Conservation (phyloP, 148 eudicot genomes). For the Mesembryanthemum crystallinum region DNA sequence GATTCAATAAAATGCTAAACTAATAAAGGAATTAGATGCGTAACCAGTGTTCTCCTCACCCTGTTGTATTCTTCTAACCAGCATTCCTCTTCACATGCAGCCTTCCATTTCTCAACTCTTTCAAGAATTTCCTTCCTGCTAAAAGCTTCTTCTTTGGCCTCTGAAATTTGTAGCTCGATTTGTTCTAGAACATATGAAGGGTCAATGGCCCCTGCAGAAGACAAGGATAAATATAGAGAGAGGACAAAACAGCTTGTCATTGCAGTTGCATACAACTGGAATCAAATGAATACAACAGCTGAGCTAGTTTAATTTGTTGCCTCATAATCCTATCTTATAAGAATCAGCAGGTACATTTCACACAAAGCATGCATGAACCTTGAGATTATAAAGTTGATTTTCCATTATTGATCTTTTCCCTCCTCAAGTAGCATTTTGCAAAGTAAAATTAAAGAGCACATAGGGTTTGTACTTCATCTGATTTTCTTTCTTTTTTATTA, state of each 20-base stretch:
- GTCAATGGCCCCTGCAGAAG: constrained; percentile 51
- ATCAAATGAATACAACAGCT: not conserved
- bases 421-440: not conserved
- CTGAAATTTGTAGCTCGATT: constrained; percentile 63
- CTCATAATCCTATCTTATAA: not conserved
- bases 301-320: not conserved
- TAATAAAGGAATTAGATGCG: not conserved
- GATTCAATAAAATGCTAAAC: not conserved
- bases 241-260: not conserved
- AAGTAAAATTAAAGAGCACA: not conserved
- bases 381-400: too few species aligned
- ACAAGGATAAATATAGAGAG: not conserved
- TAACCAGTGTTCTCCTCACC: constrained; percentile 34
- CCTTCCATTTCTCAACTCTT: constrained; percentile 75
- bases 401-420: too few species aligned
- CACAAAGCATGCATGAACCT: too few species aligned
- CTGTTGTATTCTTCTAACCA: constrained; percentile 89
- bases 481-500: not conserved
- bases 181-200: constrained; percentile 56
- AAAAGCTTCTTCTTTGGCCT: constrained; percentile 76
- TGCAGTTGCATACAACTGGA: not conserved
- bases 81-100: constrained; percentile 84
- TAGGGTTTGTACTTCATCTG: not conserved
- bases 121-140: constrained; percentile 85
- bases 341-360: too few species aligned